Percentiles rank a stretch among this genome's conserved stretches.
phyloP scores from a whole-genome alignment of 441 rosid species.

The Daphne laureola region DNA sequence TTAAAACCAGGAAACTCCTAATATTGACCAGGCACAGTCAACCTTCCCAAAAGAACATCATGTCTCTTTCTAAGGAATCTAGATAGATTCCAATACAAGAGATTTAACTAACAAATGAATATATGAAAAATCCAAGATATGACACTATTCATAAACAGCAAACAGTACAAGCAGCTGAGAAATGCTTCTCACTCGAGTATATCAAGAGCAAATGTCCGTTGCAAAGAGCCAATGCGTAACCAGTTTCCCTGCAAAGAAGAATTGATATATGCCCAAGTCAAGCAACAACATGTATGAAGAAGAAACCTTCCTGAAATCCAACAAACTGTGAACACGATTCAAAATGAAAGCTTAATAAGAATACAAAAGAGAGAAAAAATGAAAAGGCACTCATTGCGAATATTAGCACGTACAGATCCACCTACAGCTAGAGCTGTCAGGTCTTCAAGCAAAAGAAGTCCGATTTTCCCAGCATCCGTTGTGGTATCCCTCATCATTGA shows the following conservation, averaged over 20 bases:
- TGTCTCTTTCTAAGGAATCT: too few species aligned
- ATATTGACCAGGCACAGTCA: too few species aligned
- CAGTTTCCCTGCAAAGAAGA: constrained; percentile 66
- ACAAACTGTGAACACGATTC: constrained; percentile 3
- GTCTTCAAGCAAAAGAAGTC: constrained; percentile 96
- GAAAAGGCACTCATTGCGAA: constrained; percentile 12
- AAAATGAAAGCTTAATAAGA: not conserved
- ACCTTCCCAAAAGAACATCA: too few species aligned
- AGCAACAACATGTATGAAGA: constrained; percentile 4
- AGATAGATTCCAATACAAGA: not conserved
- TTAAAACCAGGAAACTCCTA: too few species aligned
- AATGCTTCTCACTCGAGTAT: constrained; percentile 80
- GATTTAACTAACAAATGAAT: not conserved
- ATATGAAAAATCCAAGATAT: not conserved
- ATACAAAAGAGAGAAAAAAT: not conserved
- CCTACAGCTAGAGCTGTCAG: constrained; percentile 99
- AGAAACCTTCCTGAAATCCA: constrained; percentile 9
- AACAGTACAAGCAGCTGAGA: constrained; percentile 13
- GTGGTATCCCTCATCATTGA: constrained; percentile 43
- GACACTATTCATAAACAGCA: not conserved
- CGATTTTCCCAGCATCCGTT: constrained; percentile 71
- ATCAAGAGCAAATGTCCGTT: constrained; percentile 82
- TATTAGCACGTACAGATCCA: constrained; percentile 97
- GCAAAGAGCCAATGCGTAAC: constrained; percentile 77
- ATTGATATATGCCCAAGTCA: not conserved